Evolutionary conservation across 1,284 basidiomycete genomes (phyloP), one percentile per base, ranked within the genome.

Genomic region (Exsudoporus floridanus): DNA sequence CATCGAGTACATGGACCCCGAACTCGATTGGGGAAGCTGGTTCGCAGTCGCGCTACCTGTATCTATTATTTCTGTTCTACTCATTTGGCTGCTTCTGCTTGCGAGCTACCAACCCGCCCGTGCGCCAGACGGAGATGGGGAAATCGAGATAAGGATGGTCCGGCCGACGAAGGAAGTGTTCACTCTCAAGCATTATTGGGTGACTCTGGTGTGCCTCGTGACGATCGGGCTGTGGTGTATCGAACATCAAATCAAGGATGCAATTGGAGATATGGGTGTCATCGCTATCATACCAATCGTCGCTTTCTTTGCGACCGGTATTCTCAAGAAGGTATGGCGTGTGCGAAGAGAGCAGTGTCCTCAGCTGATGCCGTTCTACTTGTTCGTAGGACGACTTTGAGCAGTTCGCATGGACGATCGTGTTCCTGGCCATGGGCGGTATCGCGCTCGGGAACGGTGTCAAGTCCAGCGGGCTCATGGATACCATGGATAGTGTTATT

Each of bases 371-470:
- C 7, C 48, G 18, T 37, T 50, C 41, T 30, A 33, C n/a, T 52
- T 34, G 9, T 39, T 28, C 14, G 25, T 66, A 94, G 92, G 92
- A 94, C 62, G 94, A 97, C 72, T 97, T 97, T 71, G 94, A 95
- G 66, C 89, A 90, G 63, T 95, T 95, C 74, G 80, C 90, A 56
- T 97, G 94, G 94, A 89, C 89, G 1, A 94, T 97, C 56, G 93
- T 96, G 27, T 90, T 94, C 74, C 77, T 95, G 49, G 94, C 94
- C n/a, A 99, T 99, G 96, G 96, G 97, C 18, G 96, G 97, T 33
- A 96, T 98, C 47, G 93, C 94, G 0, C 82, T 98, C 4, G 97
- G 96, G 44, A 93, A 98, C 67, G 95, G 94, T 2, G 96, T 99
- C 3, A 82, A 86, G 18, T 88, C 90, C 2, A 96, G 92, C 37